Conservation (phyloP, 2,329 filamentous ascomycete species). For the Aspergillus fumigatiaffinis region DNA sequence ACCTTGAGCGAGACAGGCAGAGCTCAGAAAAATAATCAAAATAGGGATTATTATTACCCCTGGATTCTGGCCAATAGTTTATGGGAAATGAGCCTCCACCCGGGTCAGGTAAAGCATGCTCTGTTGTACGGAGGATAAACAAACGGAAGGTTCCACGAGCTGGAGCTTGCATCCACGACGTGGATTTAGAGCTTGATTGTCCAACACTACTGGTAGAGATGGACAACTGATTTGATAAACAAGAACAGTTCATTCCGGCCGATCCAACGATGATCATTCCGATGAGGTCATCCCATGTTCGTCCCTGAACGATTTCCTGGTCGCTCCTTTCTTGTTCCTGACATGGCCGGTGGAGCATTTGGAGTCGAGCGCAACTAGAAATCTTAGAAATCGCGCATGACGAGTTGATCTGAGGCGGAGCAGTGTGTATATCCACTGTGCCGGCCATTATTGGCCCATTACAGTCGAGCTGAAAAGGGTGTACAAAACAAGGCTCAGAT, state of each 20-base stretch:
- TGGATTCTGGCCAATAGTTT: neutral
- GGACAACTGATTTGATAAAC: neutral
- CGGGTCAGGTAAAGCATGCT: neutral
- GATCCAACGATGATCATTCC: slow-evolving; percentile 9
- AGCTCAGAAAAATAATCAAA: neutral
- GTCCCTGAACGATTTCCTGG: slow-evolving; percentile 4
- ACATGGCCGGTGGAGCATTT: slow-evolving; percentile 12
- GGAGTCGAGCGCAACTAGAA: neutral
- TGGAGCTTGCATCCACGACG: neutral
- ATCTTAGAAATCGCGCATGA: neutral
- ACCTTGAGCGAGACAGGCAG: neutral
- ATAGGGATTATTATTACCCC: neutral
- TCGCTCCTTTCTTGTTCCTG: slow-evolving; percentile 17
- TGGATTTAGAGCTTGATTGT: neutral
- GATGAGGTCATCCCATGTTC: slow-evolving; percentile 14
- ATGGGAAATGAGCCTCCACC: neutral
- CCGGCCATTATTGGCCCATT: neutral
- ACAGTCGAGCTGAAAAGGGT: neutral
- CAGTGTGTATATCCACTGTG: neutral
- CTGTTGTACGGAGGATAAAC: neutral
- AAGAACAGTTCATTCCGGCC: neutral
- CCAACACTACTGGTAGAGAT: neutral
- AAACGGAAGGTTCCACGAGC: neutral
- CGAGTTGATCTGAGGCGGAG: neutral
- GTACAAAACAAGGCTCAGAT: too few species aligned